Conservation (phyloP, 2,329 filamentous ascomycete species). For the Scedosporium dehoogii region DNA sequence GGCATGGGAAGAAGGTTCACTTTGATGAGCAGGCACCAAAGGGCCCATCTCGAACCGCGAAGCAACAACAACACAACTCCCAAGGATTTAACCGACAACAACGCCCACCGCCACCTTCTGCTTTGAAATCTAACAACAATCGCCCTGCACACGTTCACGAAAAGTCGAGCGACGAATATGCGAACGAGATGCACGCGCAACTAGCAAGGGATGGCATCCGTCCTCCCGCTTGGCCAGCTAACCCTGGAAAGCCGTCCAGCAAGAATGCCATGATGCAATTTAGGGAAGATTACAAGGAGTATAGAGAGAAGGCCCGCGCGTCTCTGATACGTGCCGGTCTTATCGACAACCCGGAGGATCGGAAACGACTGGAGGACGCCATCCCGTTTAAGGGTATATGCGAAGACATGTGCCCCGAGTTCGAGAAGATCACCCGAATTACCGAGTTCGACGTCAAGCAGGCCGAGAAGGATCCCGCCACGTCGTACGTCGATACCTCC, state of each 20-base stretch:
- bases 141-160: not conserved
- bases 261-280: slow-evolving; percentile 43
- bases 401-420: slow-evolving; percentile 61
- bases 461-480: slow-evolving; percentile 40
- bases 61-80: not conserved
- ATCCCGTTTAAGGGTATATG: slow-evolving; percentile 60
- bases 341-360: slow-evolving; percentile 56
- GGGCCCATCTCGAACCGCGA: not conserved
- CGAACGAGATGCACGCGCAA: slow-evolving; percentile 40
- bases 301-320: slow-evolving; percentile 45
- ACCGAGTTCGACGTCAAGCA: slow-evolving; percentile 48
- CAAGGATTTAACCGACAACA: not conserved
- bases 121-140: slow-evolving; percentile 1
- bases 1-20: not conserved
- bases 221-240: slow-evolving; percentile 44
- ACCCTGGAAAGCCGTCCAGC: slow-evolving; percentile 42
- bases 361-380: slow-evolving; percentile 51
- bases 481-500: slow-evolving; percentile 34
- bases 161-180: slow-evolving; percentile 27
- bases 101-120: not conserved
- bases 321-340: slow-evolving; percentile 49
- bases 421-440: slow-evolving; percentile 53
- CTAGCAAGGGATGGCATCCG: slow-evolving; percentile 44
- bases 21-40: slow-evolving; percentile 1
- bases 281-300: slow-evolving; percentile 45